A percentile compares a stretch with the other conserved stretches of the same genome.
These are phyloP conservation scores for Pseudocercospora cruenta DNA, from an alignment of 2,329 filamentous ascomycete species.

Conservation along the genomic window DNA sequence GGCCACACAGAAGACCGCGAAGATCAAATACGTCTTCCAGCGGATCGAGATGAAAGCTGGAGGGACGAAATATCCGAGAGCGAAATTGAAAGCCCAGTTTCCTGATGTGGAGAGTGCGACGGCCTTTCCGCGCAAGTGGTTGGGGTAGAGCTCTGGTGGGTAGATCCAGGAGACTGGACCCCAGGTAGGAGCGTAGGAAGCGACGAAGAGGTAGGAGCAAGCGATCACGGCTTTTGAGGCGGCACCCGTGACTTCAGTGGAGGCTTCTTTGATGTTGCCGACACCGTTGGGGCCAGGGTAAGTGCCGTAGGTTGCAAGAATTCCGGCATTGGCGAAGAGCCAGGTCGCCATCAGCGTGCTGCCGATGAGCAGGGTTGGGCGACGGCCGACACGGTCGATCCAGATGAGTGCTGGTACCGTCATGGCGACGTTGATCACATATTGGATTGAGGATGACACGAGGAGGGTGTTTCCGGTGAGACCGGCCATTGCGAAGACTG, in stretches of 20 bases:
- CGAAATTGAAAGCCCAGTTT: slow-evolving; percentile 62
- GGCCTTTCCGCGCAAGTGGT: slow-evolving; percentile 63
- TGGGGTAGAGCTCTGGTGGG: slow-evolving; percentile 65
- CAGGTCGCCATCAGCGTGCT: slow-evolving; percentile 66
- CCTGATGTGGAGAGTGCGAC: slow-evolving; percentile 61
- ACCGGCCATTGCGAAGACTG: slow-evolving; percentile 72
- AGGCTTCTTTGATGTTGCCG: slow-evolving; percentile 45
- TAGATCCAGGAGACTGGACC: slow-evolving; percentile 68
- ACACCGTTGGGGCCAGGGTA: slow-evolving; percentile 41
- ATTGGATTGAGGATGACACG: slow-evolving; percentile 70
- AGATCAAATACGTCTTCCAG: slow-evolving; percentile 68
- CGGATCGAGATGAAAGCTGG: slow-evolving; percentile 62
- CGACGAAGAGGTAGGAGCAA: slow-evolving; percentile 73
- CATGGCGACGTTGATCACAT: slow-evolving; percentile 76
- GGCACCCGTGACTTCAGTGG: slow-evolving; percentile 43
- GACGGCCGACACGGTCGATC: slow-evolving; percentile 76
- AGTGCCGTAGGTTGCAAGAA: slow-evolving; percentile 64
- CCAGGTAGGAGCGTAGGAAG: slow-evolving; percentile 60
- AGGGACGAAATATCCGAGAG: slow-evolving; percentile 62
- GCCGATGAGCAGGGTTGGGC: slow-evolving; percentile 67
- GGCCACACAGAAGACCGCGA: slow-evolving; percentile 69
- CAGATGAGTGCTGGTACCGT: slow-evolving; percentile 68
- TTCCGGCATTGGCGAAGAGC: slow-evolving; percentile 64
- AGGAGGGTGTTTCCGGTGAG: slow-evolving; percentile 59
- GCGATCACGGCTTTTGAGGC: slow-evolving; percentile 56